These are phyloP conservation scores for Leccinum huronense DNA, from an alignment of 1,284 basidiomycete species.

Conservation along the genomic window DNA sequence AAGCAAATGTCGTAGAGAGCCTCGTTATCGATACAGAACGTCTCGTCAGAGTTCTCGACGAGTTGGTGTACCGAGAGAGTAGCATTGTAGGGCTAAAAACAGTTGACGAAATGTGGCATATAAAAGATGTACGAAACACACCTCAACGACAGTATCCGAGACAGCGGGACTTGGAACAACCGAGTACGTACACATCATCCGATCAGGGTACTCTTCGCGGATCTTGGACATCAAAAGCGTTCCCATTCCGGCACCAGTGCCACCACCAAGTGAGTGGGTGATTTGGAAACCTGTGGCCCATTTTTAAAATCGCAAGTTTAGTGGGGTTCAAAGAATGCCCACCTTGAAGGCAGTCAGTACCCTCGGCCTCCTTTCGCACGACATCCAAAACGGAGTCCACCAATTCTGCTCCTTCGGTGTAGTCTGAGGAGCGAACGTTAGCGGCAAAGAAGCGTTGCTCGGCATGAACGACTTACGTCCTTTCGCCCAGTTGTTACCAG, in stretches of 20 bases:
- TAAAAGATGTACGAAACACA: conserved; percentile 29
- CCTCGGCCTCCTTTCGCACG: conserved; percentile 87
- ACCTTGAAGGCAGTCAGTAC: conserved; percentile 92
- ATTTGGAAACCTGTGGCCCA: conserved; percentile 81
- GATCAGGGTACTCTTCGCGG: conserved; percentile 90
- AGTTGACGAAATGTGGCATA: background rate
- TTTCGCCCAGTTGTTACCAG: conserved; percentile 97
- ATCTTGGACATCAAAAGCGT: conserved; percentile 90
- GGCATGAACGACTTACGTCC: conserved; percentile 61
- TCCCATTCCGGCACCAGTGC: conserved; percentile 93
- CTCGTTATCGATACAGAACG: conserved; percentile 97
- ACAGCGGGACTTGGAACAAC: conserved; percentile 95
- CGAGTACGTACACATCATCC: conserved; percentile 98
- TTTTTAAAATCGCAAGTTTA: background rate
- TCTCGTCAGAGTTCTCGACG: conserved; percentile 95
- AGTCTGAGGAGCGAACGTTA: conserved; percentile 51
- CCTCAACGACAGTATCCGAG: conserved; percentile 96
- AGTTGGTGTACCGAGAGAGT: conserved; percentile 94
- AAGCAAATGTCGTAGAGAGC: conserved; percentile 99
- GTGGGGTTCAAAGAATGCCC: conserved; percentile 18
- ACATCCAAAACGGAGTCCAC: conserved; percentile 92
- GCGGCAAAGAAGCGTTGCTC: background rate
- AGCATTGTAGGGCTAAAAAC: conserved; percentile 83
- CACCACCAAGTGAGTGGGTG: conserved; percentile 95
- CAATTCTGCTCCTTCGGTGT: conserved; percentile 95